Conservation (phyloP, 2,329 filamentous ascomycete species). For the Penicillium hordei region DNA sequence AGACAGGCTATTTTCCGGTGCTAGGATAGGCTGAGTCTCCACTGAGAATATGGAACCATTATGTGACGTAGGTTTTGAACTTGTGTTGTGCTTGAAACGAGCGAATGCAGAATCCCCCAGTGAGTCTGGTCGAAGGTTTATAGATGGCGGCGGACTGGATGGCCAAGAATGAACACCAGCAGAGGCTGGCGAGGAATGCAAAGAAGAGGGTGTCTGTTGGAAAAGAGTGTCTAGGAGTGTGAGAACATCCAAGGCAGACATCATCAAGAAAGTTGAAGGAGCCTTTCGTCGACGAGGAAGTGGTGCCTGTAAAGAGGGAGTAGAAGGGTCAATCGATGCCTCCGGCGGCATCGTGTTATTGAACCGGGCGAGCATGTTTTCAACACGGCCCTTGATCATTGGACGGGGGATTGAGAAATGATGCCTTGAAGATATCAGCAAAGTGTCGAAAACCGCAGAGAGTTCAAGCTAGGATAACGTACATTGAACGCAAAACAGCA, state of each 20-base stretch:
- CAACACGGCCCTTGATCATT: slow-evolving; percentile 36
- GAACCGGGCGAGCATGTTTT: slow-evolving; percentile 41
- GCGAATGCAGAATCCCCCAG: slow-evolving; percentile 35
- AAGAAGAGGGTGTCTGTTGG: slow-evolving; percentile 48
- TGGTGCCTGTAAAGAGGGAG: background rate
- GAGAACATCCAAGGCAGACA: slow-evolving; percentile 75
- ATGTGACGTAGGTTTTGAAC: slow-evolving; percentile 26
- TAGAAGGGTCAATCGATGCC: background rate
- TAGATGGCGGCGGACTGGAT: slow-evolving; percentile 17
- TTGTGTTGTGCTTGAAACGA: slow-evolving; percentile 31
- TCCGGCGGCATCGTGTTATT: slow-evolving; percentile 9
- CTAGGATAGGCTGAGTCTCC: slow-evolving; percentile 31
- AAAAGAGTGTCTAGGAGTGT: slow-evolving; percentile 82
- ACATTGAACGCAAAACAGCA: slow-evolving; percentile 71
- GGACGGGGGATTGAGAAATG: slow-evolving; percentile 39
- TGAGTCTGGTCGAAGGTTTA: slow-evolving; percentile 24
- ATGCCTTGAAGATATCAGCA: slow-evolving; percentile 27
- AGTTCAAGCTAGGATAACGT: slow-evolving; percentile 39
- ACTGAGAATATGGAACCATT: slow-evolving; percentile 32
- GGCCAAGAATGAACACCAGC: slow-evolving; percentile 27
- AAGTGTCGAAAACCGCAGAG: slow-evolving; percentile 27
- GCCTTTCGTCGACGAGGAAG: slow-evolving; percentile 53
- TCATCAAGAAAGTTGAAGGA: slow-evolving; percentile 65
- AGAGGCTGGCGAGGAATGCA: slow-evolving; percentile 31
- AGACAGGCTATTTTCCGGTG: slow-evolving; percentile 26